Evolutionary conservation across 768 basidiomycete genomes (phyloP).

Genomic region (Pleurotus giganteus): DNA sequence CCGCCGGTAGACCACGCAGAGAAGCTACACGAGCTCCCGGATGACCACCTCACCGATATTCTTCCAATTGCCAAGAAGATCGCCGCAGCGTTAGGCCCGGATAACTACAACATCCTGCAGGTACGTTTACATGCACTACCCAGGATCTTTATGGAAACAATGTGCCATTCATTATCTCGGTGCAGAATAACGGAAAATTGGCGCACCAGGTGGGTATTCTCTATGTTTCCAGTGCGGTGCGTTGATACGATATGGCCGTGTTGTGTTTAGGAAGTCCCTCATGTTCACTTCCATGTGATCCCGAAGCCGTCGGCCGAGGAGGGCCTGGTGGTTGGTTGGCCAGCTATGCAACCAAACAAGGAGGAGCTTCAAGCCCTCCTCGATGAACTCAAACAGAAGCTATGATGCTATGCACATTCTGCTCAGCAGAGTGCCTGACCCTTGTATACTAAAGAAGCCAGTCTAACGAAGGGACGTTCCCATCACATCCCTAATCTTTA

Average conservation of each 20-base stretch:
- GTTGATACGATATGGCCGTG: not conserved
- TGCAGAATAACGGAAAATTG: conserved; percentile 45
- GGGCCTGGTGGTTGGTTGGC: conserved; percentile 86
- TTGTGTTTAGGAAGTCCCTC: conserved; percentile 71
- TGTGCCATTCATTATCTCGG: not conserved
- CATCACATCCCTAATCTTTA: too few species aligned
- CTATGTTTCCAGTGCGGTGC: not conserved
- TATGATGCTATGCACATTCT: conserved; percentile 34
- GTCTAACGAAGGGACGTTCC: too few species aligned
- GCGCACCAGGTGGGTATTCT: conserved; percentile 50
- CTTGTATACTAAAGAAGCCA: not conserved
- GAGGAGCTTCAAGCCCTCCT: conserved; percentile 60
- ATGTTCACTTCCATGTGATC: conserved; percentile 94
- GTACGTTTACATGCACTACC: conserved; percentile 13
- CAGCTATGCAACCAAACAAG: conserved; percentile 52
- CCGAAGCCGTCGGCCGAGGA: conserved; percentile 58
- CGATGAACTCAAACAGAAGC: conserved; percentile 58
- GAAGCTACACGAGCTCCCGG: conserved; percentile 86
- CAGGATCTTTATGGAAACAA: not conserved
- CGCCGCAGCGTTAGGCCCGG: conserved; percentile 66
- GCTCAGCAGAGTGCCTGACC: too few species aligned
- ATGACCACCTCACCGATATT: conserved; percentile 75
- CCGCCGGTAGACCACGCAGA: conserved; percentile 67
- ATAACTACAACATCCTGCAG: conserved; percentile 86
- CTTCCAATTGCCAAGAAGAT: conserved; percentile 88